Conservation (phyloP, 2,329 filamentous ascomycete species). For the Rasamsonia emersonii region DNA sequence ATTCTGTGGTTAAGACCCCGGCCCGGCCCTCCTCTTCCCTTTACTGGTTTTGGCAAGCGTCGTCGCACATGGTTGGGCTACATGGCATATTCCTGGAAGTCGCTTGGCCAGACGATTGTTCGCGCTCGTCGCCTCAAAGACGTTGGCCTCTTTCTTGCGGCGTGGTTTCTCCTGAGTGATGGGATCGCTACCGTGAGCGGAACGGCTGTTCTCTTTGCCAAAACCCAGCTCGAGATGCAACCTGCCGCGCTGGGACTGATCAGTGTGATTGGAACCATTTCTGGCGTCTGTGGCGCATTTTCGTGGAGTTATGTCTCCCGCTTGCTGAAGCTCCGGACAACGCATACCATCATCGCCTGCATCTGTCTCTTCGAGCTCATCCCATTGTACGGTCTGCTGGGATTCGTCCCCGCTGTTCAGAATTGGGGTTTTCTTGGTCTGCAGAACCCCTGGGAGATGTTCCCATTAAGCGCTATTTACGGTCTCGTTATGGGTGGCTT, state of each 20-base stretch:
- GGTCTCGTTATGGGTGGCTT: constrained; percentile 91
- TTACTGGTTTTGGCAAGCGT: constrained; percentile 24
- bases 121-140: constrained; percentile 68
- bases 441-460: constrained; percentile 97
- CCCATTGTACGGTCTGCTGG: constrained; percentile 80
- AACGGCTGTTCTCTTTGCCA: constrained; percentile 91
- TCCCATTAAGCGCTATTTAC: constrained; percentile 80
- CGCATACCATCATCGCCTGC: constrained; percentile 86
- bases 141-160: constrained; percentile 73
- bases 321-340: constrained; percentile 60
- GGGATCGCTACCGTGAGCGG: constrained; percentile 90
- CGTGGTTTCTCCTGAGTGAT: constrained; percentile 93
- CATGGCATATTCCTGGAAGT: constrained; percentile 75
- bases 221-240: constrained; percentile 84
- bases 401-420: constrained; percentile 73
- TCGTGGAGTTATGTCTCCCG: constrained; percentile 76
- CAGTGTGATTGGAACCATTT: constrained; percentile 80
- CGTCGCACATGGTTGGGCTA: constrained; percentile 59
- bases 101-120: constrained; percentile 69
- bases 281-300: constrained; percentile 80
- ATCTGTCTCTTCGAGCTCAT: constrained; percentile 87
- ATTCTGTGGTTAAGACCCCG: constrained; percentile 80
- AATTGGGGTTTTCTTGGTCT: constrained; percentile 69
- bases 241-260: constrained; percentile 83
- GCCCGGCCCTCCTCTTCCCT: constrained; percentile 70